phyloP scores from a whole-genome alignment of 1,284 basidiomycete genomes.

The Inonotus hispidus region DNA sequence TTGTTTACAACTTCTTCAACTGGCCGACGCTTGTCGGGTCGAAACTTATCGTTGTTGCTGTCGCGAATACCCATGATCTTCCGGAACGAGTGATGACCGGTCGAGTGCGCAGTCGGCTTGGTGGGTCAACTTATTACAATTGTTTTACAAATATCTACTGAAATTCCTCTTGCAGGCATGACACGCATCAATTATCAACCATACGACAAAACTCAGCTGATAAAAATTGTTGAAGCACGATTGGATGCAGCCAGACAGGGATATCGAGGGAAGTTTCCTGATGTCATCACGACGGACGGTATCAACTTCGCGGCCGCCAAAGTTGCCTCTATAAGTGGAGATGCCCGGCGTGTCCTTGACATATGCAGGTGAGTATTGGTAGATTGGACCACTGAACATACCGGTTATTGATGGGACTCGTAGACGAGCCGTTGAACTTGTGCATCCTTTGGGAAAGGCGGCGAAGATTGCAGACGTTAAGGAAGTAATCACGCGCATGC shows the following conservation, averaged over 20 bases:
- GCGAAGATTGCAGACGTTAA: conserved; percentile 75
- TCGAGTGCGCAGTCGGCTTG: conserved; percentile 88
- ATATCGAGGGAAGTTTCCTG: conserved; percentile 34
- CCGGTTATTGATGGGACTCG: neutral
- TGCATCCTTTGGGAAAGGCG: conserved; percentile 42
- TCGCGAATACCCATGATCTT: conserved; percentile 98
- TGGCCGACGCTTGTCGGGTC: conserved; percentile 91
- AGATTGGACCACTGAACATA: neutral
- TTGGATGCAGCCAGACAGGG: conserved; percentile 55
- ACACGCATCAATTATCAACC: conserved; percentile 93
- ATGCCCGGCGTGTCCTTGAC: conserved; percentile 91
- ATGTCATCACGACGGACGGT: conserved; percentile 72
- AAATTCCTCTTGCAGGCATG: conserved; percentile 59
- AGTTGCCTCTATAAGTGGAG: conserved; percentile 90
- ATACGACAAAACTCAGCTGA: conserved; percentile 78
- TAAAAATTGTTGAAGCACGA: conserved; percentile 83
- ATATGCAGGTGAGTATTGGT: conserved; percentile 64
- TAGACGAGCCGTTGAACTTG: conserved; percentile 84
- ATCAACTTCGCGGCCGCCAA: conserved; percentile 89
- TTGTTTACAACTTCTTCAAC: conserved; percentile 99
- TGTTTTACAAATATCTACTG: neutral
- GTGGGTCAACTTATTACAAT: conserved; percentile 38
- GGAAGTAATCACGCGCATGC: conserved; percentile 84
- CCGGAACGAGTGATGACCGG: conserved; percentile 92
- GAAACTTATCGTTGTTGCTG: conserved; percentile 91